These are phyloP conservation scores for Torrubiella hemipterigena DNA, from an alignment of 2,329 filamentous ascomycete genomes.

Conservation along the genomic window DNA sequence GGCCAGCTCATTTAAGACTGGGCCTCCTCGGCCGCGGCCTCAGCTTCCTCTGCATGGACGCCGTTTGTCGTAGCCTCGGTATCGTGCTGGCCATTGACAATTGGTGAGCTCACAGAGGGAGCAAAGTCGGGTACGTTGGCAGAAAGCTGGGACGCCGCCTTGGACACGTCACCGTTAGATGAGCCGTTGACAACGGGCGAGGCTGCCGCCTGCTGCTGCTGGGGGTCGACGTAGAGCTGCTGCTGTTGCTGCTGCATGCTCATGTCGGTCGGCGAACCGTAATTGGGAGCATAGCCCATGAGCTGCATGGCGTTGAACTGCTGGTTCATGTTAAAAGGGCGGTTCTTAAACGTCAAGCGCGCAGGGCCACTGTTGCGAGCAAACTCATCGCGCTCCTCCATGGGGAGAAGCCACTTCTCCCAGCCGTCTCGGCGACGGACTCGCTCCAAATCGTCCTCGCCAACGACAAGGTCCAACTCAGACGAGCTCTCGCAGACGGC, in stretches of 20 bases:
- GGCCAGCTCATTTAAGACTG: too few species aligned
- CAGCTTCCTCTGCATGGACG: slow-evolving; percentile 12
- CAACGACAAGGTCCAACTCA: slow-evolving; percentile 61
- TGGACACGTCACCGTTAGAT: slow-evolving; percentile 15
- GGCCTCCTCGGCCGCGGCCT: too few species aligned
- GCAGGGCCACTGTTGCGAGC: slow-evolving; percentile 61
- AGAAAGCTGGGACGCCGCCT: slow-evolving; percentile 19
- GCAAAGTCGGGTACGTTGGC: slow-evolving; percentile 28
- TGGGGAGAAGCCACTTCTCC: slow-evolving; percentile 66
- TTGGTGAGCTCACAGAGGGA: slow-evolving; percentile 14
- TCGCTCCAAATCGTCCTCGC: slow-evolving; percentile 67
- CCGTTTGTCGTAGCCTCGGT: slow-evolving; percentile 15
- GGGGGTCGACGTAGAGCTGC: slow-evolving; percentile 19
- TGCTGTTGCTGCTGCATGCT: slow-evolving; percentile 15
- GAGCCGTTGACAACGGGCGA: slow-evolving; percentile 15
- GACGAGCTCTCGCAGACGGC: slow-evolving; percentile 61
- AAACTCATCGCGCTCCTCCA: slow-evolving; percentile 57
- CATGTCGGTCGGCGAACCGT: slow-evolving; percentile 17
- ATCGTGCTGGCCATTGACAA: slow-evolving; percentile 12
- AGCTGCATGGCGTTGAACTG: slow-evolving; percentile 21
- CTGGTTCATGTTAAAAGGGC: slow-evolving; percentile 14
- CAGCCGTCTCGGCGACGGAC: slow-evolving; percentile 65
- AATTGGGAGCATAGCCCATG: too few species aligned
- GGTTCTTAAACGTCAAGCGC: slow-evolving; percentile 24
- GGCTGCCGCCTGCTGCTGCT: too few species aligned